phyloP scores from a whole-genome alignment of 768 basidiomycete genomes.

The Mycena rosella region DNA sequence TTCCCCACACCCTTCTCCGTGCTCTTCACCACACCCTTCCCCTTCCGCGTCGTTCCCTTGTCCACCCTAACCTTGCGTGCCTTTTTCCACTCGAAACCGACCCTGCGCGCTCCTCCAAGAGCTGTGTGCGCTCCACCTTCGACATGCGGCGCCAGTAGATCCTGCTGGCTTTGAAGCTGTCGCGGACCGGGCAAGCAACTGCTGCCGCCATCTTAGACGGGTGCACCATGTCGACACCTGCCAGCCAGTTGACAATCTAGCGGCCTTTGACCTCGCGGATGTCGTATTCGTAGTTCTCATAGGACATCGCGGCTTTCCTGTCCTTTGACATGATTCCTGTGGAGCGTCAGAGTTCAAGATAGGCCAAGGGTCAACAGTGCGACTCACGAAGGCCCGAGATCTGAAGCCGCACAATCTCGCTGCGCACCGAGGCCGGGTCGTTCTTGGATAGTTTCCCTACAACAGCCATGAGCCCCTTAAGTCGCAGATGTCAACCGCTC shows the following conservation, averaged over 20 bases:
- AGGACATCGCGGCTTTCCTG: neutral
- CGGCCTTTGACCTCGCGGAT: neutral
- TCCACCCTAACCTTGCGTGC: no score
- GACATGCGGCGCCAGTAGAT: neutral
- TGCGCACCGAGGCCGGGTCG: no score
- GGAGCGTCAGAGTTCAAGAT: neutral
- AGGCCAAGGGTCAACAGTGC: no score
- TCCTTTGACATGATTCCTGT: neutral
- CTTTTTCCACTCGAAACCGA: no score
- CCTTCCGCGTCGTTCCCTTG: no score
- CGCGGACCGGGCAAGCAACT: neutral
- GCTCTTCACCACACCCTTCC: no score
- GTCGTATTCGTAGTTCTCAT: neutral
- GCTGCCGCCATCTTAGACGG: neutral
- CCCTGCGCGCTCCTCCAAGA: neutral
- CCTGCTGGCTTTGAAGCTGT: neutral
- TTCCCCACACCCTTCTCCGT: no score
- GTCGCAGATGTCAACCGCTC: no score
- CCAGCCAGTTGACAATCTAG: neutral
- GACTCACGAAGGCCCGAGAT: neutral
- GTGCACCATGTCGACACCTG: neutral
- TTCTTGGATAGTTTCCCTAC: no score
- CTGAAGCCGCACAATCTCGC: no score
- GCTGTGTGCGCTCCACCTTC: neutral
- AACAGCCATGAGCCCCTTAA: no score